phyloP scores from a whole-genome alignment of 345 rosid genomes.

The Pelargonium nanum region DNA sequence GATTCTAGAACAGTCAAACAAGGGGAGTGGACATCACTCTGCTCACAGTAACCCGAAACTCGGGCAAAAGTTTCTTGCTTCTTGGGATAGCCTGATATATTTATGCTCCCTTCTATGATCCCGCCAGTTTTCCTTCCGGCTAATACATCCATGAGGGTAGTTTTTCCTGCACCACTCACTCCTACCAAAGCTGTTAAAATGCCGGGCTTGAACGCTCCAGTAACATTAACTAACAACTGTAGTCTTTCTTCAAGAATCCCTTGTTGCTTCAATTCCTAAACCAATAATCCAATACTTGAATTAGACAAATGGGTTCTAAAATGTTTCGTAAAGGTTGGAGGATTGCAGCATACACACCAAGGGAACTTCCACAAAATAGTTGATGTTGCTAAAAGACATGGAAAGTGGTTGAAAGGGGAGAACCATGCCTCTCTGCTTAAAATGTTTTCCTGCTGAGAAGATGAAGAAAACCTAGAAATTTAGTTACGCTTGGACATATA shows the following conservation, averaged over 20 bases:
- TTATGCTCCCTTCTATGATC: slow-evolving; percentile 65
- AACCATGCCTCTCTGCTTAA: slow-evolving; percentile 91
- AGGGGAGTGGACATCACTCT: slow-evolving; percentile 94
- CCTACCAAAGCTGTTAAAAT: slow-evolving; percentile 95
- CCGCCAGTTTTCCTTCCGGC: slow-evolving; percentile 98
- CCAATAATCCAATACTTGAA: slow-evolving; percentile 7
- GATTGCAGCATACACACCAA: slow-evolving; percentile 32
- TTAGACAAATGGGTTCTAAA: slow-evolving; percentile 12
- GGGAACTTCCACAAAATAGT: slow-evolving; percentile 85
- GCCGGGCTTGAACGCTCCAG: slow-evolving; percentile 91
- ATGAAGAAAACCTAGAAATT: background rate
- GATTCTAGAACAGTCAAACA: slow-evolving; percentile 86
- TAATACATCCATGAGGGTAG: slow-evolving; percentile 98
- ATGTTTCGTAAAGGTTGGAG: slow-evolving; percentile 4
- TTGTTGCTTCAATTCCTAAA: slow-evolving; percentile 87
- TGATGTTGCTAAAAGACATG: slow-evolving; percentile 76
- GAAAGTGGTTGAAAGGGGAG: slow-evolving; percentile 98
- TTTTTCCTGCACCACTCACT: slow-evolving; percentile 97
- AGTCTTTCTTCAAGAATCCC: slow-evolving; percentile 72
- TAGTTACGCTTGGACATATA: background rate
- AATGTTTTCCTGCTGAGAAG: slow-evolving; percentile 56
- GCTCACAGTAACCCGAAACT: slow-evolving; percentile 96
- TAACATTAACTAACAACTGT: slow-evolving; percentile 77
- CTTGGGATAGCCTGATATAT: slow-evolving; percentile 84
- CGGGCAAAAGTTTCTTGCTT: slow-evolving; percentile 93